Percentiles rank a stretch among this genome's conserved stretches.
phyloP scores from a whole-genome alignment of 2,329 filamentous ascomycete species.

The Fonsecaea multimorphosa region DNA sequence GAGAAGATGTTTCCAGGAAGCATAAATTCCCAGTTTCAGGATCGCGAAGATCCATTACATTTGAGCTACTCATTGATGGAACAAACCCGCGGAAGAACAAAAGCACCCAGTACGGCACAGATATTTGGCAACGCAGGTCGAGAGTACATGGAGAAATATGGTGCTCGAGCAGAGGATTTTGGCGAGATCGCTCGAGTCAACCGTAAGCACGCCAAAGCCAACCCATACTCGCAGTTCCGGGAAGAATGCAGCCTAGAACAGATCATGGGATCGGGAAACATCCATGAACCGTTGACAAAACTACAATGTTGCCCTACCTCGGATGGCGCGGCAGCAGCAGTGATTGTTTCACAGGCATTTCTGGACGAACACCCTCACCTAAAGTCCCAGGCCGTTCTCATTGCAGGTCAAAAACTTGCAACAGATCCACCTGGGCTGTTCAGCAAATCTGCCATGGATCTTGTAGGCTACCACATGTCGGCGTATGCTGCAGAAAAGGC shows the following conservation, averaged over 20 bases:
- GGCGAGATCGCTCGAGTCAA: slow-evolving; percentile 93
- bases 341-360: slow-evolving; percentile 88
- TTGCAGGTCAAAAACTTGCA: slow-evolving; percentile 86
- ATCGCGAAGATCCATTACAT: slow-evolving; percentile 82
- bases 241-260: slow-evolving; percentile 89
- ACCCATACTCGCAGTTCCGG: slow-evolving; percentile 98
- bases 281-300: slow-evolving; percentile 88
- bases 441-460: slow-evolving; percentile 79
- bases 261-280: slow-evolving; percentile 74
- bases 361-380: slow-evolving; percentile 83
- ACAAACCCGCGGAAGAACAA: slow-evolving; percentile 78
- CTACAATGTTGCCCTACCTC: slow-evolving; percentile 98
- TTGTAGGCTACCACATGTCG: slow-evolving; percentile 88
- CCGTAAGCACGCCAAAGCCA: slow-evolving; percentile 86
- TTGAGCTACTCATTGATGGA: slow-evolving; percentile 78
- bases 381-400: slow-evolving; percentile 79
- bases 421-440: slow-evolving; percentile 84
- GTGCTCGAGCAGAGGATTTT: slow-evolving; percentile 83
- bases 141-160: slow-evolving; percentile 96
- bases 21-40: slow-evolving; percentile 87
- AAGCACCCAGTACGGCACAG: slow-evolving; percentile 85
- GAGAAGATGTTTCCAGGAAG: slow-evolving; percentile 97
- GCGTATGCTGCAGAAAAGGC: slow-evolving; percentile 72
- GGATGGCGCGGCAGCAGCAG: slow-evolving; percentile 85
- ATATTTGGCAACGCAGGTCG: slow-evolving; percentile 93